These are phyloP conservation scores for Cystobasidium pallidum DNA, from an alignment of 1,284 basidiomycete species.

Conservation along the genomic window DNA sequence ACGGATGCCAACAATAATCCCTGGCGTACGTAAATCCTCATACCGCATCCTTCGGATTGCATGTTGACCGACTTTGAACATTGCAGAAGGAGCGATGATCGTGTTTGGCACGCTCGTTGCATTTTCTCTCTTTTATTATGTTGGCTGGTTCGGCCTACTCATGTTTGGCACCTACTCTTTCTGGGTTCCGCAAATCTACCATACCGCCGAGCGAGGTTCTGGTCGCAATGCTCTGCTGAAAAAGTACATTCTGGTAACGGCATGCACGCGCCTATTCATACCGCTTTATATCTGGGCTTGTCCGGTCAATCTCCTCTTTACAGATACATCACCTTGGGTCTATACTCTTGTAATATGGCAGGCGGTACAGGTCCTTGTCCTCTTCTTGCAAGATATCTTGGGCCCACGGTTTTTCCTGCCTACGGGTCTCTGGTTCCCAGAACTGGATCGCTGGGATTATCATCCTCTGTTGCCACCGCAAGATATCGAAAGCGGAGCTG, in stretches of 20 bases:
- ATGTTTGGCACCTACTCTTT: constrained; percentile 50
- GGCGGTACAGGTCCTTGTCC: constrained; percentile 49
- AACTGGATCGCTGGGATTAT: constrained; percentile 53
- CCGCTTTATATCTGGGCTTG: constrained; percentile 55
- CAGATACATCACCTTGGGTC: constrained; percentile 53
- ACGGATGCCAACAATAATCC: neutral
- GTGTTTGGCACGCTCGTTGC: constrained; percentile 13
- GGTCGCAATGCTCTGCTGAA: constrained; percentile 49
- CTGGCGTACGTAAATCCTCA: constrained; percentile 7
- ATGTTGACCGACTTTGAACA: neutral
- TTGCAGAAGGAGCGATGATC: constrained; percentile 26
- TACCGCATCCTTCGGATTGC: neutral
- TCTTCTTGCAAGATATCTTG: constrained; percentile 52
- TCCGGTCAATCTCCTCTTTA: constrained; percentile 53
- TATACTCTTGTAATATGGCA: constrained; percentile 52
- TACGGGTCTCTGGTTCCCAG: constrained; percentile 38
- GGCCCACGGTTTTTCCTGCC: constrained; percentile 55
- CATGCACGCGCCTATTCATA: constrained; percentile 53
- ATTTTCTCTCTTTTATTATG: constrained; percentile 44
- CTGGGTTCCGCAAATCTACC: constrained; percentile 56
- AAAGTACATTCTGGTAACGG: constrained; percentile 54
- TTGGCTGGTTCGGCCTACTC: constrained; percentile 50
- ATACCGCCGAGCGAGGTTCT: constrained; percentile 52
- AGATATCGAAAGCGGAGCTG: constrained; percentile 43
- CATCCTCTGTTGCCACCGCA: constrained; percentile 50